Conservation (phyloP, 148 eudicot species). For the Bassia scoparia region DNA sequence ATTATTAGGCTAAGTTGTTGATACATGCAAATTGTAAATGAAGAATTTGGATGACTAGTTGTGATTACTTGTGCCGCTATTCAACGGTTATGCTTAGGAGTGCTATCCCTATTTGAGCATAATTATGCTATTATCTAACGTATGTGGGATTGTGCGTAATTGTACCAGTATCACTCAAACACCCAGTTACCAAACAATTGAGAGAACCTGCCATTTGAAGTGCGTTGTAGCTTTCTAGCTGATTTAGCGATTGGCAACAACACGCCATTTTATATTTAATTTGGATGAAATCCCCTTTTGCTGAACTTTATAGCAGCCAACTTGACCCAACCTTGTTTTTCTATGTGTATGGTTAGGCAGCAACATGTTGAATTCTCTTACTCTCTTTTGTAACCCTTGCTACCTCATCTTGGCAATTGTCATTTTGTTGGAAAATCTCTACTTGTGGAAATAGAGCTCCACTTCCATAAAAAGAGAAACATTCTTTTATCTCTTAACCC, state of each 20-base stretch:
- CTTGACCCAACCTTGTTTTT: neutral
- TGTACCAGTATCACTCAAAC: too few species aligned
- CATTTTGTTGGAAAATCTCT: neutral
- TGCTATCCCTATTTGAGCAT: too few species aligned
- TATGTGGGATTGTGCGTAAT: too few species aligned
- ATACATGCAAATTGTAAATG: neutral
- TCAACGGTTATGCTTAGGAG: neutral
- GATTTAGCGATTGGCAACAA: too few species aligned
- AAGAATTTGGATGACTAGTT: neutral
- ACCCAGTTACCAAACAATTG: too few species aligned
- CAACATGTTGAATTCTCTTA: neutral
- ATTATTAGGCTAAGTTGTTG: neutral
- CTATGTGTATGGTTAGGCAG: neutral
- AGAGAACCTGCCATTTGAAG: too few species aligned
- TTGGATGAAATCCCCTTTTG: neutral
- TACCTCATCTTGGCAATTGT: neutral
- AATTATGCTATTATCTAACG: too few species aligned
- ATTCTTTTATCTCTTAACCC: too few species aligned
- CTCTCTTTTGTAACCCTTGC: neutral
- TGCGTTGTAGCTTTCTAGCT: too few species aligned
- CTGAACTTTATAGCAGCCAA: neutral
- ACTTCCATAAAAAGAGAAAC: neutral
- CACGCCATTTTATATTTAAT: too few species aligned
- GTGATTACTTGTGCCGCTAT: neutral
- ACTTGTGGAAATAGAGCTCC: neutral